Base-by-base conservation (phyloP, 179 eudicot genomes). In the Beta corolliflora region DNA sequence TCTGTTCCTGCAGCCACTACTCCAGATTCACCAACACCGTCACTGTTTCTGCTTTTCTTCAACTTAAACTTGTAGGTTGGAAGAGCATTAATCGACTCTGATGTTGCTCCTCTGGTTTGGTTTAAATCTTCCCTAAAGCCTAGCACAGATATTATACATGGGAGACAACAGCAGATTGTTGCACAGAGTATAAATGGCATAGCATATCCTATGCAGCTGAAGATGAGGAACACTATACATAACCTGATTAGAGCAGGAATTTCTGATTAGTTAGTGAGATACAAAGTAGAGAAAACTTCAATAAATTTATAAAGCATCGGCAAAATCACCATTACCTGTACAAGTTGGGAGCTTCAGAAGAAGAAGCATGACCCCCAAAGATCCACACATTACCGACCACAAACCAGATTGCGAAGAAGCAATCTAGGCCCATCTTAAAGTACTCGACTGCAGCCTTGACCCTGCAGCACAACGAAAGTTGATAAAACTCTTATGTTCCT, bases 391-490 rank as follows among this genome's bases (percentile, higher is more conserved):
- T 97, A 56, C 99, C 99, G 83, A 97, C 95, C 84, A 97, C 99
- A 84, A 97, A 97, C 99, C 99, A 97, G 78, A 94, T 89, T 6
- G 99, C 99, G 84, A 97, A 97, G 94, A 93, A 97, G 91, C 98
- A 94, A 89, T 94, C 99, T 78, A 97, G 82, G 60, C 89, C 94
- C 98, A 93, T 97, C 89, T 94, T 97, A 85, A 92, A 88, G 89
- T 94, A 93, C 76, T 97, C 99, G 46, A 91, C 84, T 60, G 88
- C 74, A 56, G 88, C 94, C 89, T 92, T 97, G 46, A 94, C 79
- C 83, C 99, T 97, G 86, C 71, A 75, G 87, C 82, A 85, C 59
- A 41, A 81, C n/a, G 46, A 63, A 82, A 31, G 60, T 9, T 16
- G 16, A 58, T 23, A 23, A 46, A 16, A 15, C 6, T 12, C 7